Evolutionary conservation across 148 eudicot species (phyloP), one percentile per base, ranked within the genome.

Genomic region (Chenopodium suecicum): DNA sequence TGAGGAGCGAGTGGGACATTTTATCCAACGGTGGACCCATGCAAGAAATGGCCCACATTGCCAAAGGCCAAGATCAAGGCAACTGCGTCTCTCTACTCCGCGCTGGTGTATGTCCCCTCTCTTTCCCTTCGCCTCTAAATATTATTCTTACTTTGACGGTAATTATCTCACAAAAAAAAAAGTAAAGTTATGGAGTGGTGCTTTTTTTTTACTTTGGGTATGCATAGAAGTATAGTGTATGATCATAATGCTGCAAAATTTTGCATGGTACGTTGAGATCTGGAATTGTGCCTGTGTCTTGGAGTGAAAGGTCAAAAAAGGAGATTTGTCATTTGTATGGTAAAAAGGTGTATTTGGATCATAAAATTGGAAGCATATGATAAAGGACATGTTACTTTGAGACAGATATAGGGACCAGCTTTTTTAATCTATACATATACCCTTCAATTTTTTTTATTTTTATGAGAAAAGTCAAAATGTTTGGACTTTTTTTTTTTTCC

Each of bases 21-120:
- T 79, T 95, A 70, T 95, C 98, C 64, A 93, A 93, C 47, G 98
- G 98, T 29, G 98, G 98, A 0, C 98, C 98, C 1, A 95, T 95
- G 98, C 98, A 93, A 66, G 98, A 95, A 80, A 93, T 95, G 98
- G 94, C 96, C 29, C 98, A 89, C 84, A 89, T 93, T 48, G 98
- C 98, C 77, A 95, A 95, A 78, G 98, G 98, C 76, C 98, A 91
- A 79, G 97, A 95, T 78, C 98, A 90, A 64, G 98, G 98, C 89
- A 95, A 95, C 82, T 92, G 94, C 56, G 98, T 93, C 71, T 95
- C 98, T 4, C 97, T 95, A 80, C 98, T 95, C 37, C 91, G 98
- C 13, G 92, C 96, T 37, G 89, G 91, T 31, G 98, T 95, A 95
- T 77, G 84, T 79, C 48, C 69, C 73, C 82, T 52, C 29, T 73